Conservation (phyloP, 352 stramenopile species). For the Globisporangium barbulae region DNA sequence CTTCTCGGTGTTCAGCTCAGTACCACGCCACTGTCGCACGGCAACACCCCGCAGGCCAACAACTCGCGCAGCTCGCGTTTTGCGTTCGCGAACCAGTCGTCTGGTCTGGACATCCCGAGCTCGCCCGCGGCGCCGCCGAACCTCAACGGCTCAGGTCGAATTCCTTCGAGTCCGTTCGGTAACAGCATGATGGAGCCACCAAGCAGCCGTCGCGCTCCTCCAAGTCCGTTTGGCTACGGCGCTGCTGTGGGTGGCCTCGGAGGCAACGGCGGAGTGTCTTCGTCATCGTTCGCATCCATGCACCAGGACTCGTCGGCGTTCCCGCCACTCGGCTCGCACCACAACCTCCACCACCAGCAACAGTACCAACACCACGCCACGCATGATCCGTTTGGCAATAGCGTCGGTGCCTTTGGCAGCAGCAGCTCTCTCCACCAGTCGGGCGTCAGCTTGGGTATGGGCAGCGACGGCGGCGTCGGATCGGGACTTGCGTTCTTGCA, state of each 20-base stretch:
- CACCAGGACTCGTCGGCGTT: conserved; percentile 35
- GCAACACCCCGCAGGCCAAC: conserved; percentile 26
- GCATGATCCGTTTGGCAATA: conserved; percentile 28
- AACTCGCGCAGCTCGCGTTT: conserved; percentile 68
- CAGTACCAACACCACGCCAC: conserved; percentile 18
- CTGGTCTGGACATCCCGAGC: conserved; percentile 14
- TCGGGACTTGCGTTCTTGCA: conserved; percentile 75
- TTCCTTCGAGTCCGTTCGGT: conserved; percentile 19
- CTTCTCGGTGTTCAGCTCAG: conserved; percentile 60
- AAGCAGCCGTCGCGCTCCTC: neutral
- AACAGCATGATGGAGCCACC: conserved; percentile 15
- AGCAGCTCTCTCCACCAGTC: conserved; percentile 19
- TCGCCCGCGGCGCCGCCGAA: conserved; percentile 6
- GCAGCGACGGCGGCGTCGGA: conserved; percentile 4
- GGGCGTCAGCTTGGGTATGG: conserved; percentile 13
- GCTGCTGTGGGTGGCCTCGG: conserved; percentile 9
- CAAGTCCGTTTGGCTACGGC: conserved; percentile 22
- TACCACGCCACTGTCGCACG: conserved; percentile 39
- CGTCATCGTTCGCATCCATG: conserved; percentile 23
- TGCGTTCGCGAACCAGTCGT: conserved; percentile 69
- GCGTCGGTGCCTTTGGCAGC: conserved; percentile 21
- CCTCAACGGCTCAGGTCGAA: conserved; percentile 2
- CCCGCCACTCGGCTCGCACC: conserved; percentile 33
- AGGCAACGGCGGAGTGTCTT: neutral
- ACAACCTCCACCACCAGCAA: conserved; percentile 22